Conservation (phyloP, 148 eudicot species). For the Vaccinium darrowii region DNA sequence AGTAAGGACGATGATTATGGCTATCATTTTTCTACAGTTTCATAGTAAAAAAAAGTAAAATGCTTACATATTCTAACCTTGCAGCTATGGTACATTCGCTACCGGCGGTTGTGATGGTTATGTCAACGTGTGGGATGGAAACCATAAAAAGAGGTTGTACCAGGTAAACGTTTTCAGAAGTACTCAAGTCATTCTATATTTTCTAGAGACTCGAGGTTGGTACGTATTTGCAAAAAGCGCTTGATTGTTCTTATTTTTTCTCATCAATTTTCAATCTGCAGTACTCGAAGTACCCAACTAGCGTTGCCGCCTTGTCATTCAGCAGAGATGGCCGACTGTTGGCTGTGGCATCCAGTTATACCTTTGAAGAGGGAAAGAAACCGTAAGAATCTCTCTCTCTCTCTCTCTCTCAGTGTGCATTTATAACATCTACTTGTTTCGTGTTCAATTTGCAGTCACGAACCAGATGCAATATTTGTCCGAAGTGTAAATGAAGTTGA, state of each 20-base stretch:
- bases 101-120: conserved; percentile 97
- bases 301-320: conserved; percentile 89
- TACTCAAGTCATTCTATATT: neutral
- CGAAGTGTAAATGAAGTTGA: conserved; percentile 92
- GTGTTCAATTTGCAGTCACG: conserved; percentile 62
- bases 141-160: conserved; percentile 93
- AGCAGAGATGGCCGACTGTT: conserved; percentile 79
- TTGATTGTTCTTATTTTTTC: neutral
- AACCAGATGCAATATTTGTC: conserved; percentile 81
- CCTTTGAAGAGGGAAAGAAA: conserved; percentile 84
- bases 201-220: neutral
- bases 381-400: conserved; percentile 47
- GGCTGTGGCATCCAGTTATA: conserved; percentile 95
- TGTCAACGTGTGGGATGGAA: conserved; percentile 98
- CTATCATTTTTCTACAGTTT: neutral
- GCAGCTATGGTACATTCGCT: conserved; percentile 96
- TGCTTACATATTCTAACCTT: neutral
- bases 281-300: conserved; percentile 84
- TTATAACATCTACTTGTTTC: neutral
- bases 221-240: neutral
- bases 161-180: conserved; percentile 50
- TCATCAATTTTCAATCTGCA: conserved; percentile 27
- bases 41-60: neutral
- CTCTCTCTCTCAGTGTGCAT: neutral
- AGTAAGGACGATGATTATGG: neutral